A percentile compares a stretch with the other conserved stretches of the same genome.
Evolutionary conservation across 768 basidiomycete species (phyloP).

Genomic region (Tricholomella constricta): DNA sequence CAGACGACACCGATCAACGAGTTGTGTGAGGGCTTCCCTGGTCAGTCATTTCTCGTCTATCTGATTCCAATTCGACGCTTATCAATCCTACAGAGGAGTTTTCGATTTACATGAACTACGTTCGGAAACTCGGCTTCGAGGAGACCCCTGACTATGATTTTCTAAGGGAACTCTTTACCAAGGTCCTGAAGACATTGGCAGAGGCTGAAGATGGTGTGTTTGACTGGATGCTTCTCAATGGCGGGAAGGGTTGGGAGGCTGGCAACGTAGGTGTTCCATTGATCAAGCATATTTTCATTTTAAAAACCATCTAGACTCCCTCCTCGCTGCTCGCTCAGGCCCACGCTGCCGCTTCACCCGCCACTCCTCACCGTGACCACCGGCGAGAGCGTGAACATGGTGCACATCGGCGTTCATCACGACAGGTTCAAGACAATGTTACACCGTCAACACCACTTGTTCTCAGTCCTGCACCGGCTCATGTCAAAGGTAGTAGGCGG

Average conservation of each 20-base stretch:
- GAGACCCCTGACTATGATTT: constrained; percentile 99
- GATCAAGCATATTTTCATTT: constrained; percentile 6
- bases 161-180: constrained; percentile 89
- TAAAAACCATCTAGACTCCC: constrained; percentile 35
- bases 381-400: constrained; percentile 59
- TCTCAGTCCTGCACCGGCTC: constrained; percentile 64
- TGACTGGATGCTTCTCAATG: constrained; percentile 96
- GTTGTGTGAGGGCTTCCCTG: constrained; percentile 96
- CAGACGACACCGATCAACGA: constrained; percentile 91
- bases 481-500: constrained; percentile 60
- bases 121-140: constrained; percentile 97
- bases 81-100: constrained; percentile 76
- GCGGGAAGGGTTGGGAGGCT: constrained; percentile 96
- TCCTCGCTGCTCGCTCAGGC: constrained; percentile 48
- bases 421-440: constrained; percentile 56
- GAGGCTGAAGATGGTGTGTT: constrained; percentile 92
- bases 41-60: constrained; percentile 42
- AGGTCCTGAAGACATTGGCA: constrained; percentile 84
- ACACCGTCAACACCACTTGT: constrained; percentile 62
- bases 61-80: background rate
- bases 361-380: constrained; percentile 58
- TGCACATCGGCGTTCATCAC: constrained; percentile 50
- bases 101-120: constrained; percentile 98
- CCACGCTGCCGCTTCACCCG: constrained; percentile 55
- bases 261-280: constrained; percentile 62